Evolutionary conservation across 2,329 filamentous ascomycete species (phyloP).

Genomic region (Tolypocladium amazonense): DNA sequence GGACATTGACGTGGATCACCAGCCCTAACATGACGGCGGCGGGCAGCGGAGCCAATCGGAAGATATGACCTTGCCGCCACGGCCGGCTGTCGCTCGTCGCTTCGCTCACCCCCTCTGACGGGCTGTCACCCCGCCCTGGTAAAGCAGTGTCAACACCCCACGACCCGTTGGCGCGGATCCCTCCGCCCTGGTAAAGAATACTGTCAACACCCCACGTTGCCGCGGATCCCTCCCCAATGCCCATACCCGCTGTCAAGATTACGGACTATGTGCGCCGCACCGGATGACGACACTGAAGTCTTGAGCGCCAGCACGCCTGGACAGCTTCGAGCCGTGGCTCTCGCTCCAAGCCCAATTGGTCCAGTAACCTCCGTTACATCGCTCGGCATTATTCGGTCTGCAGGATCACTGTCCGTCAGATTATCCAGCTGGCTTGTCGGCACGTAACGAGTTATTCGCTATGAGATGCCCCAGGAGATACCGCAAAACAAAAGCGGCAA

Average conservation of each 20-base stretch:
- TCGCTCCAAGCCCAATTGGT: neutral
- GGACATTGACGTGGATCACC: constrained; percentile 19
- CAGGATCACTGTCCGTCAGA: neutral
- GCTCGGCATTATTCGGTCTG: neutral
- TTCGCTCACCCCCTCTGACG: neutral
- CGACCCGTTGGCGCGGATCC: neutral
- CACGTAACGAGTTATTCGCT: neutral
- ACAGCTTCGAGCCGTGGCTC: neutral
- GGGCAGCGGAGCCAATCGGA: constrained; percentile 17
- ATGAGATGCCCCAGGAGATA: neutral
- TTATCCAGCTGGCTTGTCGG: neutral
- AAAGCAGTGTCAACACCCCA: neutral
- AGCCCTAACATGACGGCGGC: constrained; percentile 14
- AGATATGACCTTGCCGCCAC: constrained; percentile 13
- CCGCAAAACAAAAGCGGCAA: neutral
- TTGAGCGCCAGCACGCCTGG: neutral
- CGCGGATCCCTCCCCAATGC: neutral
- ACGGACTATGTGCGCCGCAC: neutral
- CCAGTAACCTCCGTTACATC: neutral
- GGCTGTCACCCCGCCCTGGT: neutral
- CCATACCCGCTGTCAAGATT: neutral
- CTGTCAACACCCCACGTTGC: neutral
- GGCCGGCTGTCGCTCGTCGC: neutral
- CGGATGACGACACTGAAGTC: neutral
- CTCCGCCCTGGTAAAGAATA: neutral